These are phyloP conservation scores for Paramyrothecium roridum DNA, from an alignment of 2,329 filamentous ascomycete species.

Conservation along the genomic window DNA sequence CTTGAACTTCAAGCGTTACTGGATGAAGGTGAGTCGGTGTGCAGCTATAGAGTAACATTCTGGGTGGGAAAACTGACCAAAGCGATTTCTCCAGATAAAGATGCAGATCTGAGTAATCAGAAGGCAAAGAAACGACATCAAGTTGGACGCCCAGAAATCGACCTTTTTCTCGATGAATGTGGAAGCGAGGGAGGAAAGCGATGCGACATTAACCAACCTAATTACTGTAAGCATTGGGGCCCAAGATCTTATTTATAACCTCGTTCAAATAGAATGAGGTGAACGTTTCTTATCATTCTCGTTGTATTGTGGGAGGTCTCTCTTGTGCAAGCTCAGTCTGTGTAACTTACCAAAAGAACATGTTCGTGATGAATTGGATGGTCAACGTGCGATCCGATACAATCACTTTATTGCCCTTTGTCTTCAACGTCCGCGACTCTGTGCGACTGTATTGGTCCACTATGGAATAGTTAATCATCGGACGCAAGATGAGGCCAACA, in stretches of 20 bases:
- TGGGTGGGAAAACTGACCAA: neutral
- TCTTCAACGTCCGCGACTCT: neutral
- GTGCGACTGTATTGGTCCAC: neutral
- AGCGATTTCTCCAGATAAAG: neutral
- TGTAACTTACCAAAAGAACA: neutral
- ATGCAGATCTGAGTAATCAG: neutral
- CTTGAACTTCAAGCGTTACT: neutral
- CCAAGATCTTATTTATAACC: no score
- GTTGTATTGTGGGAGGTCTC: neutral
- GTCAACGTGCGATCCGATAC: neutral
- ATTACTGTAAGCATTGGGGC: neutral
- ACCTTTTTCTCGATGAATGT: constrained; percentile 1
- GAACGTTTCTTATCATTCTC: neutral
- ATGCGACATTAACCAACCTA: constrained; percentile 1
- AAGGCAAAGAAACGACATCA: neutral
- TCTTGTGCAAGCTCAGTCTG: neutral
- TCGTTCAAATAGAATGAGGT: neutral
- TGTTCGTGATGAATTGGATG: constrained; percentile 1
- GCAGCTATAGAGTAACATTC: no score
- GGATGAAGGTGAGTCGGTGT: neutral
- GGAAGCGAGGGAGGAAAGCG: neutral
- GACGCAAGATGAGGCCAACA: neutral
- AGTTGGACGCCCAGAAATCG: constrained; percentile 1
- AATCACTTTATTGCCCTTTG: neutral
- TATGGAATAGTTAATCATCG: neutral